A percentile compares a stretch with the other conserved stretches of the same genome.
phyloP scores from a whole-genome alignment of 192 early-diverging fungal genomes.

The Coemansia brasiliensis region DNA sequence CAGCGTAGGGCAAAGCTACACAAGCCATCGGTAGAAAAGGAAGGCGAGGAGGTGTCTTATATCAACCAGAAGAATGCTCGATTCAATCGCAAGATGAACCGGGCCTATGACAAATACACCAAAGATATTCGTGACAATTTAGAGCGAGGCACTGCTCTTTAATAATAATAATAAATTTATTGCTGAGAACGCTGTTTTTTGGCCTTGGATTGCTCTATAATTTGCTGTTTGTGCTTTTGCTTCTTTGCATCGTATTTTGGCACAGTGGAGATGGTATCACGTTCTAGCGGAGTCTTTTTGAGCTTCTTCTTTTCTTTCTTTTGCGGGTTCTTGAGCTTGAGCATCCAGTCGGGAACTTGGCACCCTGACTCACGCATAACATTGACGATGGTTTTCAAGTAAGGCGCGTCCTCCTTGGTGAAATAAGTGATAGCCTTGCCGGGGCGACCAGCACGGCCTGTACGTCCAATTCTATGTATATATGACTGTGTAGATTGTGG shows the following conservation, averaged over 20 bases:
- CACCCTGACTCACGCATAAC: slow-evolving; percentile 95
- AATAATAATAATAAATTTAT: neutral
- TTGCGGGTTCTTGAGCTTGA: slow-evolving; percentile 69
- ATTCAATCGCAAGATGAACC: slow-evolving; percentile 95
- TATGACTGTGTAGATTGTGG: slow-evolving; percentile 90
- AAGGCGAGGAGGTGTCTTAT: slow-evolving; percentile 89
- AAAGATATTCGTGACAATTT: slow-evolving; percentile 87
- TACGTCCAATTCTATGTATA: slow-evolving; percentile 97
- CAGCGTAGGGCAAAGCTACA: slow-evolving; percentile 58
- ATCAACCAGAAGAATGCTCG: slow-evolving; percentile 95
- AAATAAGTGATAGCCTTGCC: slow-evolving; percentile 95
- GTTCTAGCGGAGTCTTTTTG: slow-evolving; percentile 70
- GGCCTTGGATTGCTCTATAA: slow-evolving; percentile 49
- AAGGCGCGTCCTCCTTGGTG: slow-evolving; percentile 87
- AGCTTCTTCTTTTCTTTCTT: slow-evolving; percentile 68
- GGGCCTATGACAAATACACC: slow-evolving; percentile 95
- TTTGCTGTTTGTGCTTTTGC: slow-evolving; percentile 61
- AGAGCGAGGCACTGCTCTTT: slow-evolving; percentile 81
- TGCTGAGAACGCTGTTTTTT: slow-evolving; percentile 29
- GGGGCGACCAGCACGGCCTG: slow-evolving; percentile 89
- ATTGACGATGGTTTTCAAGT: slow-evolving; percentile 91
- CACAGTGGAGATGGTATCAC: slow-evolving; percentile 75
- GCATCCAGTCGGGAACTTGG: slow-evolving; percentile 98
- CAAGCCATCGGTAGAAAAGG: slow-evolving; percentile 54
- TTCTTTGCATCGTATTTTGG: slow-evolving; percentile 73